Conservation (phyloP, 768 basidiomycete species). For the Podaxis sp. region DNA sequence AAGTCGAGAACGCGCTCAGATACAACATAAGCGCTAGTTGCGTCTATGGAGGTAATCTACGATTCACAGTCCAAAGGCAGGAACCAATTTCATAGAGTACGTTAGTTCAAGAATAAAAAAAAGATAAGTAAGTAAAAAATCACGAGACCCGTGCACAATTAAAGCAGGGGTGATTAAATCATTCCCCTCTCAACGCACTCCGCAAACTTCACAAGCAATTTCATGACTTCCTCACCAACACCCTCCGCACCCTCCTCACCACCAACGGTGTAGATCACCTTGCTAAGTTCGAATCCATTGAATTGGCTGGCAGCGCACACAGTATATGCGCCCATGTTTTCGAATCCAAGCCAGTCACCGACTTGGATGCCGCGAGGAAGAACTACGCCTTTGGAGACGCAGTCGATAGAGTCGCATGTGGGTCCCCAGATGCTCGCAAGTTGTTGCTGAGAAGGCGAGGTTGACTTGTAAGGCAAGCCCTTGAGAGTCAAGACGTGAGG, state of each 20-base stretch:
- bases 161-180: background rate
- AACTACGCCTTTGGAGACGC: constrained; percentile 65
- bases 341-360: constrained; percentile 98
- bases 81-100: background rate
- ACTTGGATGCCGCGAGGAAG: constrained; percentile 74
- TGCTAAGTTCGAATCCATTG: constrained; percentile 85
- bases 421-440: constrained; percentile 92
- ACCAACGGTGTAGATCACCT: constrained; percentile 78
- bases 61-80: background rate
- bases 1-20: background rate
- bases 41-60: background rate
- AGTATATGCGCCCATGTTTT: constrained; percentile 99
- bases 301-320: constrained; percentile 95
- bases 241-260: constrained; percentile 44
- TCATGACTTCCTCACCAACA: constrained; percentile 51
- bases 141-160: background rate
- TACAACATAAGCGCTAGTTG: background rate
- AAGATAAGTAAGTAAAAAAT: background rate
- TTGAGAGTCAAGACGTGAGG: constrained; percentile 77
- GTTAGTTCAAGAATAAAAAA: background rate
- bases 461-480: constrained; percentile 60
- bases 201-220: constrained; percentile 50
- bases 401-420: constrained; percentile 97
- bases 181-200: constrained; percentile 15
- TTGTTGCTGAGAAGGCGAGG: constrained; percentile 33